A percentile compares a stretch with the other conserved stretches of the same genome.
phyloP scores from a whole-genome alignment of 179 eudicot genomes.

The Monotropa hypopitys region DNA sequence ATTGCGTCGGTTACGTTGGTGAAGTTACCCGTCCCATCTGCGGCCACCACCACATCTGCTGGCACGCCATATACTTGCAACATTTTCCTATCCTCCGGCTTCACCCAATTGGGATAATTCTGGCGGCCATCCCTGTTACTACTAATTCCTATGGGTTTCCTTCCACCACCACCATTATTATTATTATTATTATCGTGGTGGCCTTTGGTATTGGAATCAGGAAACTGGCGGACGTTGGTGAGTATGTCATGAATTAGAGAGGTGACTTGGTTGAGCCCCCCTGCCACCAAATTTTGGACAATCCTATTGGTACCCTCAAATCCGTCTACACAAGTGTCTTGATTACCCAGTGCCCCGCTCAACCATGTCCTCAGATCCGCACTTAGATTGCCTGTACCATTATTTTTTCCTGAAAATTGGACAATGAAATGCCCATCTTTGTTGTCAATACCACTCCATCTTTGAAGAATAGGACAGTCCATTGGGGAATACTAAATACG shows the following conservation, averaged over 20 bases:
- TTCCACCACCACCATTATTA: slow-evolving; percentile 7
- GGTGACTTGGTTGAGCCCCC: slow-evolving; percentile 42
- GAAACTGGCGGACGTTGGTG: slow-evolving; percentile 28
- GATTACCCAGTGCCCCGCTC: slow-evolving; percentile 57
- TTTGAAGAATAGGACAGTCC: background rate
- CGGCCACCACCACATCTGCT: slow-evolving; percentile 56
- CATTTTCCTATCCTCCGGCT: slow-evolving; percentile 33
- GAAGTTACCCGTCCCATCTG: slow-evolving; percentile 63
- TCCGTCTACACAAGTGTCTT: slow-evolving; percentile 78
- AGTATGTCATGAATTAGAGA: slow-evolving; percentile 40
- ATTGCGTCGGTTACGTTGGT: slow-evolving; percentile 56
- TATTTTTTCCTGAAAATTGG: slow-evolving; percentile 33
- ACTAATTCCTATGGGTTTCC: slow-evolving; percentile 11
- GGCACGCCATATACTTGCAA: slow-evolving; percentile 24
- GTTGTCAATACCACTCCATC: background rate
- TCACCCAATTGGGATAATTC: slow-evolving; percentile 50
- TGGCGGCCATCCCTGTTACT: background rate
- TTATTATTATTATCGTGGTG: background rate
- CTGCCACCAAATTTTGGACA: slow-evolving; percentile 35
- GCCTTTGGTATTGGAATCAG: background rate
- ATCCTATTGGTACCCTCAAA: slow-evolving; percentile 53
- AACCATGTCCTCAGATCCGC: slow-evolving; percentile 73
- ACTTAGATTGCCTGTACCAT: slow-evolving; percentile 45
- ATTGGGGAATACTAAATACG: background rate
- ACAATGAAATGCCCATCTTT: background rate